A percentile compares a stretch with the other conserved stretches of the same genome.
These are phyloP conservation scores for Cotoneaster glaucophyllus DNA, from an alignment of 306 rosid genomes.

Conservation along the genomic window DNA sequence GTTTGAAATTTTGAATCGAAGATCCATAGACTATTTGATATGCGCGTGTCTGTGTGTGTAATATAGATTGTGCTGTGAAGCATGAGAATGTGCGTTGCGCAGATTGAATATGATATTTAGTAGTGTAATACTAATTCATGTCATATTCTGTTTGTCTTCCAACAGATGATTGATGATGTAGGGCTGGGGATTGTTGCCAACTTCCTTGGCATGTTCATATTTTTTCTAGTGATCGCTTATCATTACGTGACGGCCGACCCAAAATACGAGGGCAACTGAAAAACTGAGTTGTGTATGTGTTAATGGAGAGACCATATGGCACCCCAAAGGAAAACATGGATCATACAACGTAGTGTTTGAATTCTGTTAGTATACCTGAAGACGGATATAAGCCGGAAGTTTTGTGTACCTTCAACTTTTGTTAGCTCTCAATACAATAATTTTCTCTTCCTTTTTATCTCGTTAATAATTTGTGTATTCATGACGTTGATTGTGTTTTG, in stretches of 20 bases:
- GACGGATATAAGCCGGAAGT: too few relatives aligned
- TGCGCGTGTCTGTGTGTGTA: neutral
- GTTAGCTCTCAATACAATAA: too few relatives aligned
- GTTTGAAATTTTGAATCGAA: neutral
- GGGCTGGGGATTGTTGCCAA: constrained; percentile 26
- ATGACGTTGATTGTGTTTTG: neutral
- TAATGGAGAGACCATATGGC: neutral
- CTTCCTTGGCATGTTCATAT: constrained; percentile 25
- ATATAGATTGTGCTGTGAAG: neutral
- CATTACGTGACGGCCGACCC: constrained; percentile 29
- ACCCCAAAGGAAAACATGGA: neutral
- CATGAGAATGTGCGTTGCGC: neutral
- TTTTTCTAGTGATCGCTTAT: constrained; percentile 25
- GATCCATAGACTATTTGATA: neutral
- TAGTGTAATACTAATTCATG: neutral
- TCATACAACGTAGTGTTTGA: neutral
- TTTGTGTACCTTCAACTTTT: too few relatives aligned
- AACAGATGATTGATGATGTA: constrained; percentile 28
- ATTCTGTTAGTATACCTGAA: neutral
- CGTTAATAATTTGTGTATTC: neutral
- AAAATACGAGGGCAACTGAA: constrained; percentile 26
- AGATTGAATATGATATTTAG: neutral
- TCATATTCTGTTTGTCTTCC: neutral
- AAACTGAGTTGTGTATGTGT: neutral
- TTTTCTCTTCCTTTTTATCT: neutral